A percentile compares a stretch with the other conserved stretches of the same genome.
Evolutionary conservation across 2,329 filamentous ascomycete genomes (phyloP).

Genomic region (Tolypocladium tundrense): DNA sequence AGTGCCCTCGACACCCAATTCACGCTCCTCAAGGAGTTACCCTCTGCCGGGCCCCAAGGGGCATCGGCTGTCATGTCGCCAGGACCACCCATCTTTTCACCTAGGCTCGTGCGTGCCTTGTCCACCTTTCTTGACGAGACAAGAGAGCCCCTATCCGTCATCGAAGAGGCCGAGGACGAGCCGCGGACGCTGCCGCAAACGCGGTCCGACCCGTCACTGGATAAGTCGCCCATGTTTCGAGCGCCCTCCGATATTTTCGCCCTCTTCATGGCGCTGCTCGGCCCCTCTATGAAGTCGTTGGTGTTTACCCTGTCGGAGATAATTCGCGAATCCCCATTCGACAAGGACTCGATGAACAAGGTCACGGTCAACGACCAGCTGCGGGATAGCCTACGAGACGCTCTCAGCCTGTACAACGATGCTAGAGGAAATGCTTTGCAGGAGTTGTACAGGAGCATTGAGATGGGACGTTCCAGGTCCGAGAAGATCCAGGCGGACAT

Average conservation of each 20-base stretch:
- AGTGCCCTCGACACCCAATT: constrained; percentile 89
- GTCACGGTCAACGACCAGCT: constrained; percentile 74
- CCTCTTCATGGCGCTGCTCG: constrained; percentile 77
- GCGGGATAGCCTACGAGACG: constrained; percentile 67
- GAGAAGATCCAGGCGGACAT: constrained; percentile 81
- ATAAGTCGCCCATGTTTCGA: constrained; percentile 30
- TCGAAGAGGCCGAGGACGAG: constrained; percentile 48
- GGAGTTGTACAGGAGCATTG: constrained; percentile 70
- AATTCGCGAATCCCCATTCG: constrained; percentile 78
- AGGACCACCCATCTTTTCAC: constrained; percentile 11
- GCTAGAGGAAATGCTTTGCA: constrained; percentile 67
- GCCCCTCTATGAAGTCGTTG: constrained; percentile 93
- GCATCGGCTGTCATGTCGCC: constrained; percentile 3
- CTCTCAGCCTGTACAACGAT: constrained; percentile 66
- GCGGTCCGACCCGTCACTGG: constrained; percentile 18
- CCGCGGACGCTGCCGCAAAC: constrained; percentile 17
- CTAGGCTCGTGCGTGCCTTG: constrained; percentile 14
- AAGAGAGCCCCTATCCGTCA: constrained; percentile 45
- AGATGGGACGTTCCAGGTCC: constrained; percentile 56
- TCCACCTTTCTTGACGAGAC: constrained; percentile 26
- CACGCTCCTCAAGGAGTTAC: constrained; percentile 60
- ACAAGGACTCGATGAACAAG: constrained; percentile 51
- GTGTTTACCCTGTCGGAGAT: constrained; percentile 84
- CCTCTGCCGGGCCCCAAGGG: constrained; percentile 5
- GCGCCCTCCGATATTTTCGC: constrained; percentile 80